phyloP scores from a whole-genome alignment of 2,329 filamentous ascomycete genomes.

The Trichoderma sp. region DNA sequence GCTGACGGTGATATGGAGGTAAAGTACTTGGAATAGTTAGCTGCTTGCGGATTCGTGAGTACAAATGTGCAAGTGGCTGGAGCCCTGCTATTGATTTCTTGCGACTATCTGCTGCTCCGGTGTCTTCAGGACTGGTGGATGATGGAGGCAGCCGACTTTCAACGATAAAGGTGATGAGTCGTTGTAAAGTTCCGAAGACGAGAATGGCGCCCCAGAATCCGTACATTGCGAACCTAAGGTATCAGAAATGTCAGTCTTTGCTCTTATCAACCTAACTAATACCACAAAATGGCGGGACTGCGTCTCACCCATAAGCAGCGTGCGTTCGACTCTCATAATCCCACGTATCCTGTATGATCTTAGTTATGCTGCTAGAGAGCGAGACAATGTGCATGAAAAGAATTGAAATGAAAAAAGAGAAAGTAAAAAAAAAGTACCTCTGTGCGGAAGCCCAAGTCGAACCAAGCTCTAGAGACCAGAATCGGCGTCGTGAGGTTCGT shows the following conservation, averaged over 20 bases:
- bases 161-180: neutral
- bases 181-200: neutral
- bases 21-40: neutral
- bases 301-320: neutral
- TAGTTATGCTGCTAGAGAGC: neutral
- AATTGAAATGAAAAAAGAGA: neutral
- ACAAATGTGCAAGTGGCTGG: neutral
- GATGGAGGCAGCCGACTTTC: neutral
- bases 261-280: neutral
- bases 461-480: neutral
- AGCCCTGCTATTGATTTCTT: neutral
- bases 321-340: neutral
- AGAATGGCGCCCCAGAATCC: slow-evolving; percentile 3
- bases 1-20: neutral
- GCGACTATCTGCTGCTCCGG: slow-evolving; percentile 1
- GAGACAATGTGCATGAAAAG: neutral
- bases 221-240: neutral
- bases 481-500: slow-evolving; percentile 6
- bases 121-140: neutral
- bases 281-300: neutral
- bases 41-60: neutral
- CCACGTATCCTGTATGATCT: neutral
- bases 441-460: neutral
- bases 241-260: neutral
- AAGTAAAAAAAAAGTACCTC: neutral